A percentile compares a stretch with the other conserved stretches of the same genome.
phyloP scores from a whole-genome alignment of 345 rosid genomes.

The Theobroma cacao region DNA sequence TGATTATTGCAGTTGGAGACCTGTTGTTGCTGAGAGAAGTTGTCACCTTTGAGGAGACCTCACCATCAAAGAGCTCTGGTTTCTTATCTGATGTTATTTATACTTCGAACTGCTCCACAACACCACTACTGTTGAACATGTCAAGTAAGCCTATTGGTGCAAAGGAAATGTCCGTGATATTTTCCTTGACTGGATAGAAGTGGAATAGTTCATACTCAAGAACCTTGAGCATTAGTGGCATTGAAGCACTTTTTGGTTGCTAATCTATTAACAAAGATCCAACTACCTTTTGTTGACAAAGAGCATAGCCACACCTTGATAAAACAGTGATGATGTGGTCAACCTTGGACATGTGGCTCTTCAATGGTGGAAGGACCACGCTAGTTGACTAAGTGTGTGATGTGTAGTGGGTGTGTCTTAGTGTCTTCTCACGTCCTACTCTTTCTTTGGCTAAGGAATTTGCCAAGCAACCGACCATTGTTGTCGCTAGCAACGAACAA shows the following conservation, averaged over 20 bases:
- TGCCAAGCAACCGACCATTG: too few relatives aligned
- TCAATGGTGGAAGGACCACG: too few relatives aligned
- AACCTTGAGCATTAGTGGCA: conserved; percentile 76
- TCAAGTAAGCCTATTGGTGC: conserved; percentile 85
- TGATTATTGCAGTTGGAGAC: conserved; percentile 45
- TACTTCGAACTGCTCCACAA: conserved; percentile 56
- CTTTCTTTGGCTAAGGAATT: too few relatives aligned
- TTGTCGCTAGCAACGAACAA: too few relatives aligned
- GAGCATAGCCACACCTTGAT: too few relatives aligned
- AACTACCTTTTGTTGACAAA: too few relatives aligned
- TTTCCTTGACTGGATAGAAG: conserved; percentile 75
- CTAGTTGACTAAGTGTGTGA: too few relatives aligned
- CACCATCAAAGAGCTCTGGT: conserved; percentile 50
- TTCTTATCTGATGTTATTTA: conserved; percentile 32
- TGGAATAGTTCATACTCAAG: conserved; percentile 93
- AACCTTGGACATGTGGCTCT: too few relatives aligned
- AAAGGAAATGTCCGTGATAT: conserved; percentile 54
- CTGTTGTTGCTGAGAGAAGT: conserved; percentile 42
- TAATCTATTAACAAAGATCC: too few relatives aligned
- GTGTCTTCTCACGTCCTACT: too few relatives aligned
- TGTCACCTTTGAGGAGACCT: conserved; percentile 40
- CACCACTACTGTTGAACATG: conserved; percentile 89
- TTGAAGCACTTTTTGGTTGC: conserved; percentile 68
- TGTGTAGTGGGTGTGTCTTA: too few relatives aligned
- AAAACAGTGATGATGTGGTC: too few relatives aligned